phyloP scores from a whole-genome alignment of 805 yeast species.

The Ogataea neopini region DNA sequence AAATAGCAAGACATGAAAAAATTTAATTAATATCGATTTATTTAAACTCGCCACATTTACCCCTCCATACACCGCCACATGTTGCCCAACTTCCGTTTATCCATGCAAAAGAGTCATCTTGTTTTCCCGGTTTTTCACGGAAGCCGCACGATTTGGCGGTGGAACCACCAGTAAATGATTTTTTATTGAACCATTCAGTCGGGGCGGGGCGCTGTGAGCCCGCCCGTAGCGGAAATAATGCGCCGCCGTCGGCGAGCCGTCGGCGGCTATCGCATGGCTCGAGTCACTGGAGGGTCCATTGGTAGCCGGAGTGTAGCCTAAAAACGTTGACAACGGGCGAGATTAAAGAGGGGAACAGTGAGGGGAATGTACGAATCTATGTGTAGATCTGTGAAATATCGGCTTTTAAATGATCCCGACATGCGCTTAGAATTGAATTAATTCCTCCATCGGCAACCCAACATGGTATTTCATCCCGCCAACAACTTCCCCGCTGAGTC shows the following conservation, averaged over 20 bases:
- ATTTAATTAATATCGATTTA: neutral
- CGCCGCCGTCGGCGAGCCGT: neutral
- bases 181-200: neutral
- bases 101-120: slow-evolving; percentile 7
- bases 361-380: neutral
- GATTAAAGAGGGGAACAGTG: slow-evolving; percentile 6
- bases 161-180: neutral
- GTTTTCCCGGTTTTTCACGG: slow-evolving; percentile 10
- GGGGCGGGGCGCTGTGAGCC: slow-evolving; percentile 5
- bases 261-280: slow-evolving; percentile 2
- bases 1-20: neutral
- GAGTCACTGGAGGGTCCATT: neutral
- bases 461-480: neutral
- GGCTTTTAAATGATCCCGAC: neutral
- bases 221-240: neutral
- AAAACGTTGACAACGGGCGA: slow-evolving; percentile 9
- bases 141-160: neutral
- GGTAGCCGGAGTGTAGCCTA: slow-evolving; percentile 4
- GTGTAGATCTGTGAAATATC: neutral
- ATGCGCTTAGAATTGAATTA: neutral
- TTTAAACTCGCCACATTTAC: too few relatives aligned
- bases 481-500: slow-evolving; percentile 1
- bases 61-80: neutral
- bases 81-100: slow-evolving; percentile 2
- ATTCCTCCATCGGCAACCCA: too few relatives aligned